These are phyloP conservation scores for Ottelia alismoides DNA, from an alignment of 106 monocot genomes.

Conservation along the genomic window DNA sequence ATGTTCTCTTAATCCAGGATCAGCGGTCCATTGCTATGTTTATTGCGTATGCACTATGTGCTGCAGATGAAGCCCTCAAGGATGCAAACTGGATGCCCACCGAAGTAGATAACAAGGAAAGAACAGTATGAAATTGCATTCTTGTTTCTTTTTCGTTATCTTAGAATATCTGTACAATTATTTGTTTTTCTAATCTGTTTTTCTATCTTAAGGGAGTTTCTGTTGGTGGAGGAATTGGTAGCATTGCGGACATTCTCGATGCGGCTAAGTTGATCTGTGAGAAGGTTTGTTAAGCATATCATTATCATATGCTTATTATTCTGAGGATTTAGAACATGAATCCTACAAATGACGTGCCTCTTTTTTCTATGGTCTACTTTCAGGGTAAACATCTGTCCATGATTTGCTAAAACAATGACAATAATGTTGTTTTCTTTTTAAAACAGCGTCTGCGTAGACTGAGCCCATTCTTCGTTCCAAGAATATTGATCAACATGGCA, in stretches of 20 bases:
- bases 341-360: no score
- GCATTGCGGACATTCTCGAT: constrained; percentile 80
- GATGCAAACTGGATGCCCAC: constrained; percentile 87
- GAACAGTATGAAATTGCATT: constrained; percentile 51
- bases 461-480: constrained; percentile 85
- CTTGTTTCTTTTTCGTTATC: background rate
- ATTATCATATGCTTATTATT: constrained; percentile 76
- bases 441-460: constrained; percentile 67
- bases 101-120: constrained; percentile 57
- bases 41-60: constrained; percentile 92
- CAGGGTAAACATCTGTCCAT: background rate
- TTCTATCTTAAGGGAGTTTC: constrained; percentile 82
- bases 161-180: background rate
- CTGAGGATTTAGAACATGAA: constrained; percentile 84
- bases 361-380: no score
- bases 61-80: constrained; percentile 83
- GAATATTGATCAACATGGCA: constrained; percentile 97
- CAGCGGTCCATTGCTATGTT: constrained; percentile 70
- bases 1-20: constrained; percentile 31
- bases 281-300: constrained; percentile 68
- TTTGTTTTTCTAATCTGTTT: constrained; percentile 8
- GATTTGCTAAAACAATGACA: background rate
- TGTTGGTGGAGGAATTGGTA: constrained; percentile 88
- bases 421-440: constrained; percentile 9
- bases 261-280: constrained; percentile 46